Conservation (phyloP, 257 asterid species). For the Scutellaria barbata region DNA sequence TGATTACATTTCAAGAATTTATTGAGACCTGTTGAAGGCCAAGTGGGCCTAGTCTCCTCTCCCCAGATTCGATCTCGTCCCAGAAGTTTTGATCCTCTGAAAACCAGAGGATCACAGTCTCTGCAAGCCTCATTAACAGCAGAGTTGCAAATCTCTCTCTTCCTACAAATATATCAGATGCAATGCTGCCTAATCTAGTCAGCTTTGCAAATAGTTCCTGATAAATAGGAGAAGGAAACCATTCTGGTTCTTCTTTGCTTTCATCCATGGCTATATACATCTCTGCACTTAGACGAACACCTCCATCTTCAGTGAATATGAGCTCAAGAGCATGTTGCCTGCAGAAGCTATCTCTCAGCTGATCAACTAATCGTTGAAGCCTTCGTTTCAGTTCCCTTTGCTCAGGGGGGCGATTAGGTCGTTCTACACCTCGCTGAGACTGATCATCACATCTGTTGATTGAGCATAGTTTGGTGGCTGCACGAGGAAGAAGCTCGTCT, state of each 20-base stretch:
- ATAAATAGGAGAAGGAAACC: conserved; percentile 91
- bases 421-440: conserved; percentile 46
- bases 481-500: conserved; percentile 88
- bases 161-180: conserved; percentile 82
- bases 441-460: conserved; percentile 50
- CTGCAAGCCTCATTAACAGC: conserved; percentile 86
- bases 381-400: conserved; percentile 75
- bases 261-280: conserved; percentile 79
- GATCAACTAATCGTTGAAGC: conserved; percentile 83
- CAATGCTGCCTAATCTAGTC: conserved; percentile 61
- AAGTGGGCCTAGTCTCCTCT: conserved; percentile 68
- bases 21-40: conserved; percentile 87
- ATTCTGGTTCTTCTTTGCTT: conserved; percentile 64
- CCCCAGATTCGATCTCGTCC: conserved; percentile 88
- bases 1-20: neutral
- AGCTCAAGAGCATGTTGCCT: conserved; percentile 89
- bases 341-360: conserved; percentile 86
- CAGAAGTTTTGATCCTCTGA: conserved; percentile 92
- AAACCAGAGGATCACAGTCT: conserved; percentile 90
- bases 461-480: conserved; percentile 59
- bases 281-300: conserved; percentile 71
- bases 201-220: conserved; percentile 86
- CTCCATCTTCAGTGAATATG: conserved; percentile 81
- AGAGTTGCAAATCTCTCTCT: conserved; percentile 88
- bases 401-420: conserved; percentile 62